Evolutionary conservation across 768 basidiomycete species (phyloP).

Genomic region (Mycena epipterygia): DNA sequence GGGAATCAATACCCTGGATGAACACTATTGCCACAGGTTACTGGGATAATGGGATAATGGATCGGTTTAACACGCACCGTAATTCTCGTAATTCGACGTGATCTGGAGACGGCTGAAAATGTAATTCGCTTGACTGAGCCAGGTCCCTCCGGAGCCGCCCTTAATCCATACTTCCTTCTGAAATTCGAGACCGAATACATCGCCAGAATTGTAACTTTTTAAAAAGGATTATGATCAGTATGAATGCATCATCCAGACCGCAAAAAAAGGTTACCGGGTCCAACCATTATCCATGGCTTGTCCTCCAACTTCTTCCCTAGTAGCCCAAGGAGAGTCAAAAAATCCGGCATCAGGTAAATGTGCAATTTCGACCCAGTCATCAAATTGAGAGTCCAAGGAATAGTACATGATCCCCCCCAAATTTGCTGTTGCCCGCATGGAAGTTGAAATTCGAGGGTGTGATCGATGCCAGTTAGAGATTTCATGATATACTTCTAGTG

Average conservation of each 20-base stretch:
- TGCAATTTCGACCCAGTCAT: background rate
- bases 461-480: background rate
- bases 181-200: background rate
- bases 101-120: conserved; percentile 5
- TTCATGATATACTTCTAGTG: background rate
- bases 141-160: background rate
- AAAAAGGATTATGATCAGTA: background rate
- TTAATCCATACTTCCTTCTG: no score
- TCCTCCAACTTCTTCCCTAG: background rate
- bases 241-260: background rate
- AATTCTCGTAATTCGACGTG: background rate
- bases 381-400: background rate
- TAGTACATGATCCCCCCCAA: background rate
- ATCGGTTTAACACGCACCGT: background rate
- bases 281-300: background rate
- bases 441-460: background rate
- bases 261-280: background rate
- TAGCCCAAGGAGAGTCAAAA: background rate
- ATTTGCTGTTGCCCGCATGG: background rate
- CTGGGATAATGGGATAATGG: background rate
- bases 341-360: background rate
- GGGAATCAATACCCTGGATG: background rate
- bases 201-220: background rate
- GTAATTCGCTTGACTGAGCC: conserved; percentile 16
- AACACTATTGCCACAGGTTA: background rate